phyloP scores from a whole-genome alignment of 805 yeast genomes.

The Schizosaccharomyces cryophilus region DNA sequence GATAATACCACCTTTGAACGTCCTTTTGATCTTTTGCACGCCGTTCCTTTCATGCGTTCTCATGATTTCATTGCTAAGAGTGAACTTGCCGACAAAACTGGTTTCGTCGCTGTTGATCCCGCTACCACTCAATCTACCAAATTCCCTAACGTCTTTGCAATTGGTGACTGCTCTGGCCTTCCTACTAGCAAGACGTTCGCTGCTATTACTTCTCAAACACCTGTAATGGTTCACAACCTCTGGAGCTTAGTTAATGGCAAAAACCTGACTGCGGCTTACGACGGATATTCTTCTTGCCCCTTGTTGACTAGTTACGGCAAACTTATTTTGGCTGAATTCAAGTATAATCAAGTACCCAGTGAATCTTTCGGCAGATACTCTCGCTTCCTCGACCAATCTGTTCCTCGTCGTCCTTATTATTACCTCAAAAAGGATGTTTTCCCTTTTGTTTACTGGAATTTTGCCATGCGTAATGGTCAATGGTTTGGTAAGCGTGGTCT shows the following conservation, averaged over 20 bases:
- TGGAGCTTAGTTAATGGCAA: background rate
- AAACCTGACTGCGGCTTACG: background rate
- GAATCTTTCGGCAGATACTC: background rate
- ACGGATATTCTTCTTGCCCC: constrained; percentile 3
- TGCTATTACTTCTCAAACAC: constrained; percentile 2
- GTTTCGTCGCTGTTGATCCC: constrained; percentile 1
- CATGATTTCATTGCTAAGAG: constrained; percentile 1
- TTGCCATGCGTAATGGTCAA: background rate
- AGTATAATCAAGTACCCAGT: background rate
- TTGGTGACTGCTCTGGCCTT: constrained; percentile 1
- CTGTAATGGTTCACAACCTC: constrained; percentile 1
- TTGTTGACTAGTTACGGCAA: constrained; percentile 1
- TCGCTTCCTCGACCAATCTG: background rate
- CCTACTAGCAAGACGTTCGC: constrained; percentile 2
- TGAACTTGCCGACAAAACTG: background rate
- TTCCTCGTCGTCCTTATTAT: background rate
- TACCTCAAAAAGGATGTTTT: constrained; percentile 2
- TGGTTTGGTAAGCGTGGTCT: background rate
- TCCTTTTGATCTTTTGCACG: constrained; percentile 1
- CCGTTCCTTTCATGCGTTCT: constrained; percentile 1
- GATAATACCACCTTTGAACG: background rate
- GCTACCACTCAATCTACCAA: constrained; percentile 1
- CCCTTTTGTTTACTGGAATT: constrained; percentile 1
- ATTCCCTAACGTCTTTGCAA: constrained; percentile 1
- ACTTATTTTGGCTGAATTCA: constrained; percentile 2